Evolutionary conservation across 306 rosid species (phyloP), one percentile per base, ranked within the genome.

Genomic region (Prosopis cineraria): DNA sequence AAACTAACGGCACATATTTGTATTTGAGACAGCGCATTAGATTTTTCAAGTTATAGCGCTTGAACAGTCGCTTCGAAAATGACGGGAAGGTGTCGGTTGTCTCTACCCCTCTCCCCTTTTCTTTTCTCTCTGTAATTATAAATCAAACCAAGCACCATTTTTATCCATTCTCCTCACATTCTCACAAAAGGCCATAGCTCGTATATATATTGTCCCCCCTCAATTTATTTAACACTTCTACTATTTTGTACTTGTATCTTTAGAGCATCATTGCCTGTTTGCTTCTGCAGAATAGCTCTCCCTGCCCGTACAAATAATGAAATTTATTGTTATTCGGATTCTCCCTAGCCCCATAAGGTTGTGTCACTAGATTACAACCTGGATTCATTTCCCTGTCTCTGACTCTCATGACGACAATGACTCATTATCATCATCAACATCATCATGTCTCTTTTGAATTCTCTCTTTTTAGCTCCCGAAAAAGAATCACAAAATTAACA

Each of bases 361-460:
- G 41, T 43, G 45, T 39, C 67, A 17, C 37, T 29, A 56, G 67
- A 50, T 79, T 22, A 62, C 48, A 81, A 76, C 50, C 73, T 79
- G 70, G 63, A 79, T 77, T 84, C 71, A 80, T 73, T 77, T 72
- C 63, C 60, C 52, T 77, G 72, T 84, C 81, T 68, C 69, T 80
- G 80, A 80, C 85, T 79, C 87, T 80, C 80, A 84, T 77, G 82
- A 52, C 74, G 74, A 84, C 84, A 84, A 84, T 60, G 87, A 84
- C 82, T 76, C 84, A 48, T 77, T 82, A 41, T 65, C 87, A 33
- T 65, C 70, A 22, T 10, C 87, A 24, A 24, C 64, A 37, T 65
- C 70, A 65, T 20, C 16, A 20, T 74, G 50, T 64, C 47, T 40
- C 17, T 33, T 25, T 65, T 64, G 27, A 66, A 47, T 64, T 83